Evolutionary conservation across 768 basidiomycete genomes (phyloP), one percentile per base, ranked within the genome.

Genomic region (Cystoderma amianthinum): DNA sequence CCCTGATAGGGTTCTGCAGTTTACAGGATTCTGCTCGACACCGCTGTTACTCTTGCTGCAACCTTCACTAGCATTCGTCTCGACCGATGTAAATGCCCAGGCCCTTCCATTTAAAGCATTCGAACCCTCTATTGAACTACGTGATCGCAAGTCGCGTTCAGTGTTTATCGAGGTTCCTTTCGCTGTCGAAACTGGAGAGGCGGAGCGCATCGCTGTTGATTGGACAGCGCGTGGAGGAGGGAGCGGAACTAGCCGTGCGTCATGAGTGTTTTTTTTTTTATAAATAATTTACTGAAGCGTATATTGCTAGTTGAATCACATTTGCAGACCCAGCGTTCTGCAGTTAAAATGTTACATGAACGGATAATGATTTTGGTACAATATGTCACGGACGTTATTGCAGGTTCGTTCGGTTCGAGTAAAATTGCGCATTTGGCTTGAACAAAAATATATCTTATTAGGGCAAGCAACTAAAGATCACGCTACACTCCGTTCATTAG

Each of bases 161-260:
- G 82, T 85, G 9, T 95, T 88, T 52, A 79, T 95, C 34, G 85
- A 91, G 53, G 88, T 84, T 1, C 67, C 84, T 3, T 98, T 83
- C 63, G 83, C 78, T 38, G 85, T 99, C 13, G 95, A 97, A 62
- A 97, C 95, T 0, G 96, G 95, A 23, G 96, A 99, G 64, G 96
- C 96, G 12, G 96, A 99, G 59, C 82, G 96, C 28, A 97, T 99
- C 47, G 96, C 96, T 4, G 96, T 99, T 0, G 95, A 98, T 58
- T 95, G 91, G 76, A 89, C 89, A 2, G 86, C 89, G 18, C 80
- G 82, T 58, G 87, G 88, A 6, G 88, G 90, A 36, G 86, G 79
- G 20, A 85, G 81, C 47, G 85, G 82, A 32, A 87, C 81, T 11
- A 88, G 81, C 48, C 65, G 91, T 92, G 50, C 64, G 86, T 70